Base-by-base conservation (phyloP, 2,329 filamentous ascomycete genomes). In the Tolypocladium paradoxum region DNA sequence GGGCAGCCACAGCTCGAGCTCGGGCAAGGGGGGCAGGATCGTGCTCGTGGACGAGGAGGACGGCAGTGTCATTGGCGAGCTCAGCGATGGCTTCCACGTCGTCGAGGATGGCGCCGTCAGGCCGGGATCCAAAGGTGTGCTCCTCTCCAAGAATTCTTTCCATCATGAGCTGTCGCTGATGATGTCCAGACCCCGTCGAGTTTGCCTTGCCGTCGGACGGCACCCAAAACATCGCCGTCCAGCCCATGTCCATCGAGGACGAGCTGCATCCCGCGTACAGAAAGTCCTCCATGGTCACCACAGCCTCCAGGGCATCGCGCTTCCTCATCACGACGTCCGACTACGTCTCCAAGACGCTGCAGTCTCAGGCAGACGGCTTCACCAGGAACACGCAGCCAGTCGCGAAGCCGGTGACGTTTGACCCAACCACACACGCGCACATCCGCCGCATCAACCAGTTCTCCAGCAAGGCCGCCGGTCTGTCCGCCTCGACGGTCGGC, bases 11-110 rank as follows among this genome's bases (percentile, higher is more conserved):
- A 83, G 81, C 62, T 74, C 75, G 4, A 53, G 64, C 33, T 31
- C 55, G 18, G 67, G 62, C 53, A 77, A 83, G 52, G 68, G 81
- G 36, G 88, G 91, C 18, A 84, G 93, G 68, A 92, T 96, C 61
- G 92, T 99, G 6, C 78, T 99, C 11, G 77, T 99, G 18, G 90
- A 99, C 64, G 93, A 99, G 70, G 92, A 97, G 66, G 88, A 99
- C 70, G 93, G 93, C 51, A 95, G 89, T 61, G 88, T 99, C 9
- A 88, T 99, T 31, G 93, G 93, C 47, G 92, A 99, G 72, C 74
- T 99, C 56, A 83, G 87, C 54, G 87, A 92, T 54, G 87, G 85
- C 20, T 92, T 89, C 63, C 76, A 90, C 58, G 79, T 96, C 20
- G 76, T 92, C 18, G 90, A 96, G 64, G 82, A 91, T 58, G 76